Evolutionary conservation across 352 stramenopile species (phyloP), one percentile per base, ranked within the genome.

Genomic region (Saprolegnia diclina): DNA sequence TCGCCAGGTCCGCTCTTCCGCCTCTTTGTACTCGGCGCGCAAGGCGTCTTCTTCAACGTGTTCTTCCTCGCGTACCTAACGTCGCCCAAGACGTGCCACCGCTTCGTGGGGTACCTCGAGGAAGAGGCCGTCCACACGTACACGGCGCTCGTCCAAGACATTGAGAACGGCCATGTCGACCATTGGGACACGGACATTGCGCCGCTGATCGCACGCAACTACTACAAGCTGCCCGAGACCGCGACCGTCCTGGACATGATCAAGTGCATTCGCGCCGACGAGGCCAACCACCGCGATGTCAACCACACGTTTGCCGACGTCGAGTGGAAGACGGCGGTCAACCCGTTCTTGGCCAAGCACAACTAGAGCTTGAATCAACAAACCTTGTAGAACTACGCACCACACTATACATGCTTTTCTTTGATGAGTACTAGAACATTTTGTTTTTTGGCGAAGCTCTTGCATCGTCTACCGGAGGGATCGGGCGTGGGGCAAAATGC

Each of bases 21-120:
- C n/a, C 64, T 75, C 6, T 54, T 81, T 13, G 88, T 97, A 14
- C 74, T 97, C 35, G 80, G 77, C 1, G 84, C 78, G 5, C 90
- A 97, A 53, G 81, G 90, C 69, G 77, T 91, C 9, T 96, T 97
- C 71, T 92, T 91, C 69, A 88, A 81, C 35, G 68, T 74, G 13
- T 98, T 96, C 73, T 83, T 92, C 56, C 1, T 91, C 38, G 78
- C 85, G 0, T 98, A 98, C 74, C 44, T 97, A 13, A 65, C 96
- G 22, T 94, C 90, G 16, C 92, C 92, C 16, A 85, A 81, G 46
- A 88, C 85, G 18, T 96, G 87, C 70, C 92, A 98, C 69, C 88
- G 90, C 65, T 95, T 97, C 64, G 92, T 97, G 13, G 92, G 91
- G 6, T 97, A 97, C 77, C 74, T 98, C 24, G 92, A 98, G 65